Conservation (phyloP, 2,329 filamentous ascomycete genomes). For the Aphanocladium album region DNA sequence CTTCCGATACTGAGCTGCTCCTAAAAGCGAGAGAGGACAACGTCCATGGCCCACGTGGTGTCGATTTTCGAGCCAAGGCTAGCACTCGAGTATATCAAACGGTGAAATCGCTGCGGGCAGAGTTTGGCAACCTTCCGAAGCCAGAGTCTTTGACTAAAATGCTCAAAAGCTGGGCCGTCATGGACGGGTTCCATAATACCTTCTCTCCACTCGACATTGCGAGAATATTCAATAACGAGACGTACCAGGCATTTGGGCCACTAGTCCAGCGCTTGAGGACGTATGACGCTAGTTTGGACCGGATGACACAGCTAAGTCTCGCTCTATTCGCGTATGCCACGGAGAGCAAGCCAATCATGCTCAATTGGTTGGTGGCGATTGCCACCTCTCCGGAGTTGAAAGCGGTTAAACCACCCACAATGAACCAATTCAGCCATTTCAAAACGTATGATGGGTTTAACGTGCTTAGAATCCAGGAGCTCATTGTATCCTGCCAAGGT, state of each 20-base stretch:
- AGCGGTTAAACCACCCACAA: background rate
- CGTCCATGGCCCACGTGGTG: background rate
- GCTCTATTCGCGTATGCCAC: background rate
- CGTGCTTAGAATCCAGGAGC: background rate
- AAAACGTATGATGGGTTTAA: background rate
- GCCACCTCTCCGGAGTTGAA: background rate
- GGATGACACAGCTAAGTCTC: background rate
- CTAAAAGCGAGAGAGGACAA: background rate
- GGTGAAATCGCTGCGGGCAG: background rate
- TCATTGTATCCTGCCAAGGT: background rate
- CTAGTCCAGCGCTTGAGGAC: background rate
- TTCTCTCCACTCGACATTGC: background rate
- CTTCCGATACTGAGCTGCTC: constrained; percentile 4
- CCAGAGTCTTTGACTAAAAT: background rate
- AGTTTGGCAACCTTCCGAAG: background rate
- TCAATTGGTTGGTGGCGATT: background rate
- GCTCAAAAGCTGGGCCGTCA: background rate
- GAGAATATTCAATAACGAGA: background rate
- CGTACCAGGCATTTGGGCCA: background rate
- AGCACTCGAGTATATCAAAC: background rate
- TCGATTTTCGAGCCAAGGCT: background rate
- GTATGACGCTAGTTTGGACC: background rate
- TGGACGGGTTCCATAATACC: too few species aligned
- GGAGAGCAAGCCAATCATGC: background rate
- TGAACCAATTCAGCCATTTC: background rate